These are phyloP conservation scores for Podospora comata DNA, from an alignment of 495 filamentous ascomycete species.

Conservation along the genomic window DNA sequence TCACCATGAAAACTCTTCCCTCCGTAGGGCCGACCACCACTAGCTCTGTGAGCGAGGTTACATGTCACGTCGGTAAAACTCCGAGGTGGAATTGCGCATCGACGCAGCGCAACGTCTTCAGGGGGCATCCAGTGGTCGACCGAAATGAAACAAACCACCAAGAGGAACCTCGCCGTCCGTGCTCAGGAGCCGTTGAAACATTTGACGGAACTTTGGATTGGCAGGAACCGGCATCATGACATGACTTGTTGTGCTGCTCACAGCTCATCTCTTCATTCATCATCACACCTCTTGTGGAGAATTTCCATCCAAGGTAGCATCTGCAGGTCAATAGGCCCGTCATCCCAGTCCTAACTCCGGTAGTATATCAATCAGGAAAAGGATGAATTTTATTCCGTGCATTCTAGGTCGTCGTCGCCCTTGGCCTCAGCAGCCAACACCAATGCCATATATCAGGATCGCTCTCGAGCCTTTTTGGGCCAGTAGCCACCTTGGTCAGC, in stretches of 20 bases:
- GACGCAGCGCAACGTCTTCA: neutral
- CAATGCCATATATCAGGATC: constrained; percentile 42
- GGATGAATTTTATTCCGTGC: neutral
- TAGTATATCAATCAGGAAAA: neutral
- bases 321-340: neutral
- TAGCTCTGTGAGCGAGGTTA: neutral
- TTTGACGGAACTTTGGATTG: neutral
- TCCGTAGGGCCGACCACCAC: constrained; percentile 6
- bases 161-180: neutral
- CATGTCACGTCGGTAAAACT: constrained; percentile 14
- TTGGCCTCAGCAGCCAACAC: constrained; percentile 38
- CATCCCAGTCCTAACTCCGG: neutral
- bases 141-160: constrained; percentile 12
- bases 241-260: neutral
- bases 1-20: neutral
- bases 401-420: neutral
- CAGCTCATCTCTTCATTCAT: neutral
- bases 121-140: neutral
- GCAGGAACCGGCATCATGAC: neutral
- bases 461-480: constrained; percentile 27
- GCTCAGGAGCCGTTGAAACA: neutral
- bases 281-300: neutral
- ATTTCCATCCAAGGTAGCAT: neutral
- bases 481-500: constrained; percentile 32
- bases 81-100: constrained; percentile 6